These are phyloP conservation scores for Pythium guiyangense DNA, from an alignment of 352 stramenopile species.

Conservation along the genomic window DNA sequence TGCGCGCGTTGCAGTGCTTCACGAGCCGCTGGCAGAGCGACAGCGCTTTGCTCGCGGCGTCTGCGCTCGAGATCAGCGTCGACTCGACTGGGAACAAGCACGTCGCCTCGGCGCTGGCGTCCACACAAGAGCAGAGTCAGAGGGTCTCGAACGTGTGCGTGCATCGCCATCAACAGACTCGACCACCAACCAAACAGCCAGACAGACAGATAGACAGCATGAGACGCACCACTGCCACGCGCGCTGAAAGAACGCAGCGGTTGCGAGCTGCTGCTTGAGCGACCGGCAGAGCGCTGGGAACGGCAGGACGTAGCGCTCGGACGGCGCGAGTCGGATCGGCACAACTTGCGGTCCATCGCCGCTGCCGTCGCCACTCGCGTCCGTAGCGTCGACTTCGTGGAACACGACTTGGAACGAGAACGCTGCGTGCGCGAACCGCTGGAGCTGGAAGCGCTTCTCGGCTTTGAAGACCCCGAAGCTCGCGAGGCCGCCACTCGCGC, in stretches of 20 bases:
- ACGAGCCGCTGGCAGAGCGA: slow-evolving; percentile 36
- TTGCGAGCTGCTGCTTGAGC: slow-evolving; percentile 24
- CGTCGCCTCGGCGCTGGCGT: too few relatives aligned
- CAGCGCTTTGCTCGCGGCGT: slow-evolving; percentile 9
- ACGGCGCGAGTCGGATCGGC: slow-evolving; percentile 22
- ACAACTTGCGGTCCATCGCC: slow-evolving; percentile 15
- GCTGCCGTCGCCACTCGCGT: slow-evolving; percentile 1
- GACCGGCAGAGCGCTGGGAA: slow-evolving; percentile 45
- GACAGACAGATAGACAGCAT: too few relatives aligned
- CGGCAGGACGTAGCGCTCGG: slow-evolving; percentile 39
- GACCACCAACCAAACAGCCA: background rate
- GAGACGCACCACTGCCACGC: slow-evolving; percentile 44
- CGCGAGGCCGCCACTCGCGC: slow-evolving; percentile 33
- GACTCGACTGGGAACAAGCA: slow-evolving; percentile 13
- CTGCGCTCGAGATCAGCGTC: background rate
- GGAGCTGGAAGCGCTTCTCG: slow-evolving; percentile 65
- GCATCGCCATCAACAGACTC: background rate
- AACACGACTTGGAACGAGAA: slow-evolving; percentile 70
- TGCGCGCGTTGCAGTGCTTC: slow-evolving; percentile 21
- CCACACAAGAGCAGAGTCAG: background rate
- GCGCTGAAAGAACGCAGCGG: slow-evolving; percentile 37
- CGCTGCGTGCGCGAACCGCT: slow-evolving; percentile 39
- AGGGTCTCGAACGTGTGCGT: background rate
- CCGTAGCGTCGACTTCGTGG: slow-evolving; percentile 21
- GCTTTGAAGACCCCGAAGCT: slow-evolving; percentile 57